Conservation (phyloP, 768 basidiomycete species). For the Clitopilus passeckerianus region DNA sequence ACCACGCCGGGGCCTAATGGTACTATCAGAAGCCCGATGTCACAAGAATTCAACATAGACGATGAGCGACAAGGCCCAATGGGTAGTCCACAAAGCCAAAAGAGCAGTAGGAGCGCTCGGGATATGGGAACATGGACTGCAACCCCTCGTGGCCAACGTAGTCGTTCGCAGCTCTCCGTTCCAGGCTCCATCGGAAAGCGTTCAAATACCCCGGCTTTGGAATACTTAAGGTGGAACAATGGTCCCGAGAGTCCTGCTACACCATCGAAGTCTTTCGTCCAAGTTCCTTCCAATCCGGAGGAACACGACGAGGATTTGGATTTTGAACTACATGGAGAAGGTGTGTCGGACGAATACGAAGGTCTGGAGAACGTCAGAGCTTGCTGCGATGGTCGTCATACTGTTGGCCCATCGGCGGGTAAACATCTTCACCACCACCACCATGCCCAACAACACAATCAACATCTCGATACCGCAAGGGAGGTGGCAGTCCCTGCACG, state of each 20-base stretch:
- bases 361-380: constrained; percentile 94
- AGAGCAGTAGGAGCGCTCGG: constrained; percentile 57
- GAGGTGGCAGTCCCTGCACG: constrained; percentile 43
- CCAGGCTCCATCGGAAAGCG: constrained; percentile 79
- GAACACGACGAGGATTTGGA: constrained; percentile 58
- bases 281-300: constrained; percentile 23
- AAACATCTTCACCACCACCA: constrained; percentile 57
- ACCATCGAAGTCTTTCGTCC: constrained; percentile 65
- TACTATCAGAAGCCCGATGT: constrained; percentile 40
- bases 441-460: constrained; percentile 40
- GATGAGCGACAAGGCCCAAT: constrained; percentile 43
- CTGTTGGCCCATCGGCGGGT: constrained; percentile 58
- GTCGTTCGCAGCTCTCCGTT: constrained; percentile 73
- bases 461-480: constrained; percentile 45
- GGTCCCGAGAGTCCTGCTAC: constrained; percentile 74
- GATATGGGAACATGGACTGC: constrained; percentile 65
- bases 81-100: constrained; percentile 70
- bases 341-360: constrained; percentile 75
- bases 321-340: constrained; percentile 79
- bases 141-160: constrained; percentile 73
- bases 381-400: constrained; percentile 85
- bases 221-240: constrained; percentile 75
- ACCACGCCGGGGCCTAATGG: constrained; percentile 30
- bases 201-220: constrained; percentile 85
- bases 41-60: constrained; percentile 42